phyloP scores from a whole-genome alignment of 208 protist genomes.

The Tritrichomonas musculus region DNA sequence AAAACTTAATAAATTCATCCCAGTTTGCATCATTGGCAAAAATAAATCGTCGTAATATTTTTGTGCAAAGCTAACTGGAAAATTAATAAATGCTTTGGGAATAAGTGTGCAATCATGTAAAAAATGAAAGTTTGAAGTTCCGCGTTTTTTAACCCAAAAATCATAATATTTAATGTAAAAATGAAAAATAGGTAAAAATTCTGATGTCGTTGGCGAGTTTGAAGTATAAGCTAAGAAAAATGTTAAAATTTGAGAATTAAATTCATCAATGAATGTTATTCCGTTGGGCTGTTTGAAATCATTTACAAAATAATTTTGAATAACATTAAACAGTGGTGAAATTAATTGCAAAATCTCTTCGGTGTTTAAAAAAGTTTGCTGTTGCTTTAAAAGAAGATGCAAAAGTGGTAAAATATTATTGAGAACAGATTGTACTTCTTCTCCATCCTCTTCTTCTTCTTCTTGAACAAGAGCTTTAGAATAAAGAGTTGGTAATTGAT shows the following conservation, averaged over 20 bases:
- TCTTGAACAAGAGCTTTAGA: not conserved
- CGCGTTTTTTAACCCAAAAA: not conserved
- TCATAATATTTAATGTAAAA: constrained; percentile 8
- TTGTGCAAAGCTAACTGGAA: not conserved
- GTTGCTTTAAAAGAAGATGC: not conserved
- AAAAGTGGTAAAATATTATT: not conserved
- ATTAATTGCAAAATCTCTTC: not conserved
- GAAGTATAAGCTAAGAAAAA: not conserved
- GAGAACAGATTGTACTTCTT: not conserved
- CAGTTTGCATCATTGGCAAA: not conserved
- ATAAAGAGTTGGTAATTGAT: not conserved
- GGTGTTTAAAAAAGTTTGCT: not conserved
- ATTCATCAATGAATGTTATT: not conserved
- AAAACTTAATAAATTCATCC: constrained; percentile 20
- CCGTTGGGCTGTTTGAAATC: not conserved
- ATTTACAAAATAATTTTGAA: not conserved
- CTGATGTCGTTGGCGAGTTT: not conserved
- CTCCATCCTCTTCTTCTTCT: not conserved
- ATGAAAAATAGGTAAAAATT: not conserved
- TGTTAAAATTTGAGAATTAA: not conserved
- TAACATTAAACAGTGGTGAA: not conserved
- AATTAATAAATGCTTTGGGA: not conserved
- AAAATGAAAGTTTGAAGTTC: not conserved
- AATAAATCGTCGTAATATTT: not conserved
- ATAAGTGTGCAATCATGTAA: not conserved